These are phyloP conservation scores for Annulohypoxylon truncatum DNA, from an alignment of 2,329 filamentous ascomycete genomes.

Conservation along the genomic window DNA sequence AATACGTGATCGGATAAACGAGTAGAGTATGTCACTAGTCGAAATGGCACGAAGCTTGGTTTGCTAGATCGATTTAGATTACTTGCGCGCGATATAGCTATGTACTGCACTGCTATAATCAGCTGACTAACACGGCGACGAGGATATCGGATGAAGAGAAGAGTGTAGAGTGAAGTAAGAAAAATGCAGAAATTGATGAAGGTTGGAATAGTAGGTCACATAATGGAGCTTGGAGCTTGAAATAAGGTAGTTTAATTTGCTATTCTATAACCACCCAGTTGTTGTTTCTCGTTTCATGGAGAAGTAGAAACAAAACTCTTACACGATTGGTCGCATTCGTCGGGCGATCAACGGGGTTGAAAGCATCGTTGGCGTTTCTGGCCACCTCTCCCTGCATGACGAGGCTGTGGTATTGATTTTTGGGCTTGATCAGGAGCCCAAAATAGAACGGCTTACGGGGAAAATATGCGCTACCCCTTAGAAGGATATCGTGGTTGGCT, in stretches of 20 bases:
- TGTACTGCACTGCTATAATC: not conserved
- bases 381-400: constrained; percentile 36
- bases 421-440: constrained; percentile 18
- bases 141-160: constrained; percentile 15
- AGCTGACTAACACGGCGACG: constrained; percentile 17
- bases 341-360: constrained; percentile 18
- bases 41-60: not conserved
- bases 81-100: constrained; percentile 5
- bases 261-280: not conserved
- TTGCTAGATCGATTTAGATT: constrained; percentile 3
- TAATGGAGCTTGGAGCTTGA: not conserved
- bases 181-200: not conserved
- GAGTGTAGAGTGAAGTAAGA: not conserved
- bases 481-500: constrained; percentile 23
- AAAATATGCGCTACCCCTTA: constrained; percentile 19
- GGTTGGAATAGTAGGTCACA: not conserved
- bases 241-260: constrained; percentile 2
- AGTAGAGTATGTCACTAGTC: constrained; percentile 2
- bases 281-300: constrained; percentile 31
- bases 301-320: constrained; percentile 33
- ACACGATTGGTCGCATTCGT: constrained; percentile 26
- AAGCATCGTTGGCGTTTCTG: constrained; percentile 36
- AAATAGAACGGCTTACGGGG: constrained; percentile 38
- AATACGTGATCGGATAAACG: constrained; percentile 20
- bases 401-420: constrained; percentile 33